These are phyloP conservation scores for Pleurotus sapidus DNA, from an alignment of 768 basidiomycete species.

Conservation along the genomic window DNA sequence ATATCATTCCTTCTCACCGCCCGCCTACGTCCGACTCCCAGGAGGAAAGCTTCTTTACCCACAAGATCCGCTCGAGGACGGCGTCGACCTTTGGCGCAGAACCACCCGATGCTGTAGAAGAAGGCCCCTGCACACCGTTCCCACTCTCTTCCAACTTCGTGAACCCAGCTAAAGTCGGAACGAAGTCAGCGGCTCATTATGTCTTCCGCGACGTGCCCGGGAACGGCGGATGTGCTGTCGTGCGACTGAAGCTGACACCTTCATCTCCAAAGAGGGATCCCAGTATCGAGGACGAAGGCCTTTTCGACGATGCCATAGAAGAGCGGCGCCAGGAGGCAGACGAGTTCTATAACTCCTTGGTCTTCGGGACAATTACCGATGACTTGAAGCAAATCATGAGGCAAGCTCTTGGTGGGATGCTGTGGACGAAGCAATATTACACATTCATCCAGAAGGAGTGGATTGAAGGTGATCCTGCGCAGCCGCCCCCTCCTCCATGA, in stretches of 20 bases:
- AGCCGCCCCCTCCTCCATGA: slow-evolving; percentile 92
- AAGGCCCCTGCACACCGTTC: slow-evolving; percentile 61
- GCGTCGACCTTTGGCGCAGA: slow-evolving; percentile 41
- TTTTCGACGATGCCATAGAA: slow-evolving; percentile 88
- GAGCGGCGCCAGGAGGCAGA: slow-evolving; percentile 92
- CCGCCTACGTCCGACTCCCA: slow-evolving; percentile 47
- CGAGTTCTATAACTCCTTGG: slow-evolving; percentile 87
- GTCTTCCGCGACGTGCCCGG: slow-evolving; percentile 83
- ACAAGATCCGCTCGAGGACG: slow-evolving; percentile 48
- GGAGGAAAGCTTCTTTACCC: slow-evolving; percentile 42
- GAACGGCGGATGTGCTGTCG: slow-evolving; percentile 91
- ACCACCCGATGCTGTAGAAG: slow-evolving; percentile 37
- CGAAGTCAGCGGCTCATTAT: slow-evolving; percentile 94
- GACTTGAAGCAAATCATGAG: slow-evolving; percentile 96
- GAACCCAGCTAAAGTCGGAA: slow-evolving; percentile 84
- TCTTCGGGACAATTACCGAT: slow-evolving; percentile 82
- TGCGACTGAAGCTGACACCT: slow-evolving; percentile 89
- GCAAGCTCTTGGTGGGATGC: slow-evolving; percentile 94
- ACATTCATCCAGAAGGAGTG: slow-evolving; percentile 95
- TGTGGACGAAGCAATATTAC: slow-evolving; percentile 99
- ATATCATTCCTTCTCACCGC: slow-evolving; percentile 87
- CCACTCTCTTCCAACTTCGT: slow-evolving; percentile 59
- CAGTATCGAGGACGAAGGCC: slow-evolving; percentile 81
- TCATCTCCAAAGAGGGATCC: slow-evolving; percentile 68
- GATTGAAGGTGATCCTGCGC: slow-evolving; percentile 93